These are phyloP conservation scores for Penicillium cosmopolitanum DNA, from an alignment of 495 filamentous ascomycete genomes.

Conservation along the genomic window DNA sequence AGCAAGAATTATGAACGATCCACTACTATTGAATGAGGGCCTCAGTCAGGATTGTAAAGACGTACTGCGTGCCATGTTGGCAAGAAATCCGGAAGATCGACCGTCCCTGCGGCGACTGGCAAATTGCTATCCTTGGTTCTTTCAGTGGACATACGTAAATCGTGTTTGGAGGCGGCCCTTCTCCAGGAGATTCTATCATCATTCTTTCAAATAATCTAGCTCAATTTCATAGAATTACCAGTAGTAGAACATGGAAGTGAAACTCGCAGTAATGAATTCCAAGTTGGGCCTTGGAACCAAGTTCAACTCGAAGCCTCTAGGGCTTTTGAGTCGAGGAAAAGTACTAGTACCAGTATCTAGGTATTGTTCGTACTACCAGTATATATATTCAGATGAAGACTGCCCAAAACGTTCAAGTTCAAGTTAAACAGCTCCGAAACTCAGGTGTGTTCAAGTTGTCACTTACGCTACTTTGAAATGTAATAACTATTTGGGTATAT, in stretches of 20 bases:
- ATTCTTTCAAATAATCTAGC: not conserved
- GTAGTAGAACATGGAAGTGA: not conserved
- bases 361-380: not conserved
- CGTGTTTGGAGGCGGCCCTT: slow-evolving; percentile 20
- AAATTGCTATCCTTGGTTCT: slow-evolving; percentile 27
- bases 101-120: slow-evolving; percentile 20
- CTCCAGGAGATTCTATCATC: not conserved
- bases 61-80: slow-evolving; percentile 27
- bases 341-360: not conserved
- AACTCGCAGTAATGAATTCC: no score
- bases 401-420: no score
- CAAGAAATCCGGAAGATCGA: slow-evolving; percentile 19
- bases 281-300: no score
- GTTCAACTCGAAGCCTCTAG: no score
- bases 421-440: no score
- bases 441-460: no score
- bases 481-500: no score
- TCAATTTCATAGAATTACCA: no score
- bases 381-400: no score
- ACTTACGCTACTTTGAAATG: no score
- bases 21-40: slow-evolving; percentile 21
- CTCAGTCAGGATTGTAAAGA: slow-evolving; percentile 34
- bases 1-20: slow-evolving; percentile 23
- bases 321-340: no score
- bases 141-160: slow-evolving; percentile 21